A percentile compares a stretch with the other conserved stretches of the same genome.
Evolutionary conservation across 1,139 yeast species (phyloP).

Genomic region (Torulaspora globosa): DNA sequence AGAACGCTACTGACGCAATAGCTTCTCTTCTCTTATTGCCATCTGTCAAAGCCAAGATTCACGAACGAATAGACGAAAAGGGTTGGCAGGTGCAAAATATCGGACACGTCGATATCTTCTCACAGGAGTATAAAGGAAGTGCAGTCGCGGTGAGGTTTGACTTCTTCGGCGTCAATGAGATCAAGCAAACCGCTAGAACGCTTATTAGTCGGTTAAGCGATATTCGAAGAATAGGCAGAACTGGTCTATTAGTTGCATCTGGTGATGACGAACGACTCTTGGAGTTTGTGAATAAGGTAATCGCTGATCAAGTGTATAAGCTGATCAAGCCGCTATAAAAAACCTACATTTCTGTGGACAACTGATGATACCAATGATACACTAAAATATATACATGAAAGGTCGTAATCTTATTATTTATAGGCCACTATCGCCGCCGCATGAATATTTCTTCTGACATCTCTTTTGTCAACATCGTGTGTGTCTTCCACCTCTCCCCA

Average conservation of each 20-base stretch:
- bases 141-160: constrained; percentile 24
- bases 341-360: neutral
- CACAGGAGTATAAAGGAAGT: constrained; percentile 20
- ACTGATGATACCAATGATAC: neutral
- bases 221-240: constrained; percentile 29
- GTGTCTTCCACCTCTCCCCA: constrained; percentile 99
- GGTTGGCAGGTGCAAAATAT: constrained; percentile 21
- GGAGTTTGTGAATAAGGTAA: constrained; percentile 27
- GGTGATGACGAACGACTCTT: constrained; percentile 20
- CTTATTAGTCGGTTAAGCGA: constrained; percentile 17
- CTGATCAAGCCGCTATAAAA: constrained; percentile 13
- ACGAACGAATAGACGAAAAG: constrained; percentile 13
- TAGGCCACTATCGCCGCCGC: constrained; percentile 68
- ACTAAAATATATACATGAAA: constrained; percentile 3
- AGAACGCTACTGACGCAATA: constrained; percentile 5
- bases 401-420: constrained; percentile 15
- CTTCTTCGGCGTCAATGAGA: constrained; percentile 7
- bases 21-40: constrained; percentile 19
- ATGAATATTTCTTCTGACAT: constrained; percentile 74
- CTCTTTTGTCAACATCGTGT: constrained; percentile 92
- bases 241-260: constrained; percentile 26
- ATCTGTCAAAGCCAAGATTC: constrained; percentile 21
- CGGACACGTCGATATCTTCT: constrained; percentile 22
- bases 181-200: constrained; percentile 2
- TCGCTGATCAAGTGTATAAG: constrained; percentile 28